These are phyloP conservation scores for Emiliania huxleyi DNA, from an alignment of 78 protist species.

Conservation along the genomic window DNA sequence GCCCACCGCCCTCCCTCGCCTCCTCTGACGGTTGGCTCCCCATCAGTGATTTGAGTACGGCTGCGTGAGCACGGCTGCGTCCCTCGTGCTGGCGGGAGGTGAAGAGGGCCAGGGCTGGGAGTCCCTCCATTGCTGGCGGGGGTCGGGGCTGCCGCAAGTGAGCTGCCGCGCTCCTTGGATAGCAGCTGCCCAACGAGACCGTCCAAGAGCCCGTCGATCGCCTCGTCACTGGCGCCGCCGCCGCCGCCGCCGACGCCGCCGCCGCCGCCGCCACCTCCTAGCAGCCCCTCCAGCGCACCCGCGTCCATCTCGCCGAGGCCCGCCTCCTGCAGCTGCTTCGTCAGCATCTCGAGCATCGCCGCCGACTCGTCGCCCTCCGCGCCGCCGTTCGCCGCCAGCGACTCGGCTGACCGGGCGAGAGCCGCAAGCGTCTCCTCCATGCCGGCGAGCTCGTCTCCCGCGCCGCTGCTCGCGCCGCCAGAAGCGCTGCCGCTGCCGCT, in stretches of 20 bases:
- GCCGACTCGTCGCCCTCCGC: background rate
- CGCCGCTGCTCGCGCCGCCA: no score
- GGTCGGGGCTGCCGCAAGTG: no score
- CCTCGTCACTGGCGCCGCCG: background rate
- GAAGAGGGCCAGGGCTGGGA: no score
- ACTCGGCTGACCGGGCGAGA: background rate
- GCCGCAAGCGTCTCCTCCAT: background rate
- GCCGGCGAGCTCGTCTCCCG: background rate
- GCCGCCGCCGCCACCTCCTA: background rate
- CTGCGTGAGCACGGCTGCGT: no score
- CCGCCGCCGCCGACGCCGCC: background rate
- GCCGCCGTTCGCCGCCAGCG: background rate
- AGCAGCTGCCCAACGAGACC: conserved; percentile 1
- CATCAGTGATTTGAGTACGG: no score
- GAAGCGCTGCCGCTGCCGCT: no score
- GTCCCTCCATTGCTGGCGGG: no score
- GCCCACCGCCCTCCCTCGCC: no score
- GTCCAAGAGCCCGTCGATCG: conserved; percentile 2
- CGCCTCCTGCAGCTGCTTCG: background rate
- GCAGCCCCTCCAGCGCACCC: background rate
- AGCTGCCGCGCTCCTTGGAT: no score
- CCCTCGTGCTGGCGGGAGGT: no score
- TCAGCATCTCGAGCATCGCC: background rate
- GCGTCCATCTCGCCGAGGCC: background rate
- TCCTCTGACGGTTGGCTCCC: no score